phyloP scores from a whole-genome alignment of 2,329 filamentous ascomycete genomes.

The Penicillium sp. region DNA sequence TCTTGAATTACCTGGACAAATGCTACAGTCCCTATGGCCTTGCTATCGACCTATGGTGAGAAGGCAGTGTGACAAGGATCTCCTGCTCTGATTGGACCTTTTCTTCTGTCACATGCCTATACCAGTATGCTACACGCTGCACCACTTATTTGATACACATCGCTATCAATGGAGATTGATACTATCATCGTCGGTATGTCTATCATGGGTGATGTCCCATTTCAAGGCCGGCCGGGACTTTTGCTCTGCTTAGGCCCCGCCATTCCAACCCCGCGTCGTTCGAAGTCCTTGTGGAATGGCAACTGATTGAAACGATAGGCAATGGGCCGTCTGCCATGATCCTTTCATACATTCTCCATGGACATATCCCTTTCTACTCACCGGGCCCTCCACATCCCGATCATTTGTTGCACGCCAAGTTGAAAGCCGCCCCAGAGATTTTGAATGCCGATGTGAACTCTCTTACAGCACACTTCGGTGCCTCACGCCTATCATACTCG shows the following conservation, averaged over 20 bases:
- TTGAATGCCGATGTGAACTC: constrained; percentile 48
- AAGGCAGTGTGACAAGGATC: constrained; percentile 1
- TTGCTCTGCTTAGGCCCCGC: background rate
- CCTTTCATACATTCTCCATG: constrained; percentile 62
- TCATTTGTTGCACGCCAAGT: constrained; percentile 54
- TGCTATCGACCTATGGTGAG: constrained; percentile 14
- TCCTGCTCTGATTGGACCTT: background rate
- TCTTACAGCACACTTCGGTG: constrained; percentile 57
- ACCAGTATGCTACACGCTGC: constrained; percentile 33
- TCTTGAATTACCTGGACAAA: background rate
- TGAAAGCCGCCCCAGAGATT: constrained; percentile 48
- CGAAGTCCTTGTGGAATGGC: background rate
- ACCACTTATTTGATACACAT: constrained; percentile 25
- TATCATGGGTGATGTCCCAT: background rate
- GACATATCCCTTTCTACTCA: constrained; percentile 57
- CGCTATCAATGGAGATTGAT: constrained; percentile 39
- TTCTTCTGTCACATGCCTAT: constrained; percentile 25
- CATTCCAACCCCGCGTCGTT: background rate
- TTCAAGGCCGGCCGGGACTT: background rate
- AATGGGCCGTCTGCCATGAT: constrained; percentile 62
- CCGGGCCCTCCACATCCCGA: constrained; percentile 54
- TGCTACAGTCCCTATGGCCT: constrained; percentile 22
- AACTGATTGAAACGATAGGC: constrained; percentile 40
- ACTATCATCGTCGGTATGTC: constrained; percentile 47
- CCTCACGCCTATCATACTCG: constrained; percentile 59